phyloP scores from a whole-genome alignment of 2,329 filamentous ascomycete genomes.

The Aspergillus sp. region DNA sequence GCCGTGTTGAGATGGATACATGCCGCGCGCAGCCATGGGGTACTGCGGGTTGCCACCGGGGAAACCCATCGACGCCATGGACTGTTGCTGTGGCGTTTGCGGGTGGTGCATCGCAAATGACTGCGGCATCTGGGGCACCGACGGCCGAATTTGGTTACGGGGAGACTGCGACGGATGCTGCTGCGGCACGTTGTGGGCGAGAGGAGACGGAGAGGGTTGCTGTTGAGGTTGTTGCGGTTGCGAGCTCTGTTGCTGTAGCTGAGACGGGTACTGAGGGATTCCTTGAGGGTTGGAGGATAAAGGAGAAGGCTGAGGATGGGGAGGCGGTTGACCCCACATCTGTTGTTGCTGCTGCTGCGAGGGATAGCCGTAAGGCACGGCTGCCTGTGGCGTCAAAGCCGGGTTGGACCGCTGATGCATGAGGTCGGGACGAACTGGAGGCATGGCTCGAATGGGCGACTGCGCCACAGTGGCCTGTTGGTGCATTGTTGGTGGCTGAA shows the following conservation, averaged over 20 bases:
- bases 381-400: constrained; percentile 55
- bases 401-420: constrained; percentile 69
- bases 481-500: constrained; percentile 64
- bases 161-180: constrained; percentile 49
- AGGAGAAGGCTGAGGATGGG: constrained; percentile 66
- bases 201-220: constrained; percentile 39
- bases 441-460: constrained; percentile 72
- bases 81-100: constrained; percentile 39
- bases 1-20: constrained; percentile 44
- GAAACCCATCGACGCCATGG: constrained; percentile 43
- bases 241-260: constrained; percentile 43
- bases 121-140: constrained; percentile 43
- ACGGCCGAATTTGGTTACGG: constrained; percentile 44
- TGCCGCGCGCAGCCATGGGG: constrained; percentile 38
- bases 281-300: constrained; percentile 48
- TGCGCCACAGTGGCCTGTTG: constrained; percentile 57
- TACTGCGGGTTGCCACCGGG: constrained; percentile 41
- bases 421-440: constrained; percentile 63
- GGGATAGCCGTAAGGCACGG: constrained; percentile 57
- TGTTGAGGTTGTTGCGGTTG: constrained; percentile 13
- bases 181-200: constrained; percentile 38
- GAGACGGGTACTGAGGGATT: constrained; percentile 46
- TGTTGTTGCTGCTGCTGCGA: constrained; percentile 67
- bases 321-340: constrained; percentile 68
- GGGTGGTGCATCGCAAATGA: constrained; percentile 43